phyloP scores from a whole-genome alignment of 805 yeast species.

The Wickerhamomyces ciferrii region DNA sequence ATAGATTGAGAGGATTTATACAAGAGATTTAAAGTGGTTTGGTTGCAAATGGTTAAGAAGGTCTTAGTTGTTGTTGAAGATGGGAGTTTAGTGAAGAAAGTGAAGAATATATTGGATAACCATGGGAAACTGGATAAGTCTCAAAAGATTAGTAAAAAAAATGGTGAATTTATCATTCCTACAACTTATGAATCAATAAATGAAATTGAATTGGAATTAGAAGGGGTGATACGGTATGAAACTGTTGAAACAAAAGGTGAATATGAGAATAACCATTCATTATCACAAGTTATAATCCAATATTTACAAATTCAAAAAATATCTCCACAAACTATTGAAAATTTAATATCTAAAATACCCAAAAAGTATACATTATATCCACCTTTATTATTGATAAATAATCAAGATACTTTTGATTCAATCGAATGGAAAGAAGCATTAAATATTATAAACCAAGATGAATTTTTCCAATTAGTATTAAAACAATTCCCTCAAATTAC shows the following conservation, averaged over 20 bases:
- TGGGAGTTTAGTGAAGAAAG: conserved; percentile 8
- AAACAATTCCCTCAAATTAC: conserved; percentile 28
- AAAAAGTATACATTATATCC: conserved; percentile 58
- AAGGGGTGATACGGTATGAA: conserved; percentile 6
- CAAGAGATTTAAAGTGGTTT: too few relatives aligned
- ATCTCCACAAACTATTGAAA: neutral
- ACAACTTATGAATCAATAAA: conserved; percentile 6
- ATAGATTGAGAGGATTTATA: too few relatives aligned
- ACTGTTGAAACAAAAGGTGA: neutral
- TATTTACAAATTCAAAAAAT: neutral
- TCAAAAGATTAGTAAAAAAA: neutral
- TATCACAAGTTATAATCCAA: neutral
- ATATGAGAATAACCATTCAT: neutral
- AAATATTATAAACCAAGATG: neutral
- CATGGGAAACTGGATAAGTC: neutral
- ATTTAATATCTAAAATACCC: conserved; percentile 28
- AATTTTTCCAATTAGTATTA: conserved; percentile 19
- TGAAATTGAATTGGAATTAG: neutral
- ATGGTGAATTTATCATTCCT: conserved; percentile 18
- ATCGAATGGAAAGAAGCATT: conserved; percentile 28
- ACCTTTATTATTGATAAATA: conserved; percentile 59
- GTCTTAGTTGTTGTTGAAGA: neutral
- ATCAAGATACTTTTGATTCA: conserved; percentile 40
- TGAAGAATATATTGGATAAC: neutral
- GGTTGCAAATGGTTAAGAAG: neutral